These are phyloP conservation scores for Termitomyces sp. DNA, from an alignment of 768 basidiomycete species.

Conservation along the genomic window DNA sequence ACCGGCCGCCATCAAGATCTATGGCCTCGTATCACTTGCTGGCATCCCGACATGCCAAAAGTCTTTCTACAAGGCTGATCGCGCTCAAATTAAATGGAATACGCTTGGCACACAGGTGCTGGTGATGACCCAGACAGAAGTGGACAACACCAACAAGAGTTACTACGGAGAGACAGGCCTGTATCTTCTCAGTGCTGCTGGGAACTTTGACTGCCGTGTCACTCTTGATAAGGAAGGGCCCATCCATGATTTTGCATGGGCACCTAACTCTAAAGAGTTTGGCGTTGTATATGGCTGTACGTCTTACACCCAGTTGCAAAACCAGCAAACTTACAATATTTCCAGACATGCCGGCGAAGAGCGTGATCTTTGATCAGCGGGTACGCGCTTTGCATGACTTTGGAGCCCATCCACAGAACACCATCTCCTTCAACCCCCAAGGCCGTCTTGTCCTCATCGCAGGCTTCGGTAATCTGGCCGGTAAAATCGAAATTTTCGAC, in stretches of 20 bases:
- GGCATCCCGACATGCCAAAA: slow-evolving; percentile 75
- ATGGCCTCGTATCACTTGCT: slow-evolving; percentile 57
- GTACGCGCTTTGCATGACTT: slow-evolving; percentile 88
- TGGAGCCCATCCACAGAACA: slow-evolving; percentile 85
- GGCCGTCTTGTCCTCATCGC: slow-evolving; percentile 83
- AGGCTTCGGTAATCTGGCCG: slow-evolving; percentile 95
- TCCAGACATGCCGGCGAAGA: slow-evolving; percentile 92
- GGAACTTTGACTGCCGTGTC: slow-evolving; percentile 90
- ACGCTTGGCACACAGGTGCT: slow-evolving; percentile 87
- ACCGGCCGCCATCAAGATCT: slow-evolving; percentile 85
- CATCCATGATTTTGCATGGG: slow-evolving; percentile 96
- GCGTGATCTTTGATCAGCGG: slow-evolving; percentile 86
- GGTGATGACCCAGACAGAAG: slow-evolving; percentile 91
- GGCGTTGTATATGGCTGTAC: slow-evolving; percentile 93
- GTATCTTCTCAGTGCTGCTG: slow-evolving; percentile 87
- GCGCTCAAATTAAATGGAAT: slow-evolving; percentile 94
- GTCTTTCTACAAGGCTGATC: slow-evolving; percentile 94
- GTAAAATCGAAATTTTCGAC: slow-evolving; percentile 90
- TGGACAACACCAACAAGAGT: slow-evolving; percentile 94
- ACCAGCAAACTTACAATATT: slow-evolving; percentile 1
- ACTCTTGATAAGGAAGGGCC: slow-evolving; percentile 92
- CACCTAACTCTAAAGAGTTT: slow-evolving; percentile 95
- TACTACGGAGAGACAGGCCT: slow-evolving; percentile 98
- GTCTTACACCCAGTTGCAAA: slow-evolving; percentile 24
- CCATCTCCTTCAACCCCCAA: slow-evolving; percentile 92